Base-by-base conservation (phyloP, 352 stramenopile species). In the Plasmopara halstedii region DNA sequence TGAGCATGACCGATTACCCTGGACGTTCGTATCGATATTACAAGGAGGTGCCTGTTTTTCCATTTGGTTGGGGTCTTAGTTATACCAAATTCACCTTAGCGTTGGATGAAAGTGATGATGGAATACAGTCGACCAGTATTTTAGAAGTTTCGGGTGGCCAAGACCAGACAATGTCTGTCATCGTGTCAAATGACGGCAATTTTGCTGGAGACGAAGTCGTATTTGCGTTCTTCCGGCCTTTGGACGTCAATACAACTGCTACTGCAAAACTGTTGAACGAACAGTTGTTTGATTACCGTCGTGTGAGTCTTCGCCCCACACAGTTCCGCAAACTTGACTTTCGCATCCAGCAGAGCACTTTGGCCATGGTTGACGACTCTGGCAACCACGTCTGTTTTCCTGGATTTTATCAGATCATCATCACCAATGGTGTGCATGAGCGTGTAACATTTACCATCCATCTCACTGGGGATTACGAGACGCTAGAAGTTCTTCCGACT, bases 11-110 rank as follows among this genome's bases (percentile, higher is more conserved):
- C 26, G 58, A 70, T 44, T 85, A 82, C 43, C 87, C 87, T 4
- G 88, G 88, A 2, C 78, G 88, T 7, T 95, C 85, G n/a, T 96
- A 97, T 54, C 69, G 85, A 2, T 97, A 96, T 56, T 97, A 83
- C 67, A 91, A 83, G 45, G 85, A 88, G 38, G 58, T 85, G 5
- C 75, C 83, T 0, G 79, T 97, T 25, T 93, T 94, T 37, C 73
- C 83, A 6, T 97, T 97, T 51, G 89, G 88, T 6, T 88, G 73
- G 50, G 89, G 89, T 2, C 67, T 97, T 27, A 94, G 77, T 42
- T 97, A 97, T 69, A 95, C 88, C 3, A 85, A 46, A 21, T 96
- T 96, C 37, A 62, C 56, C 0, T 37, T 88, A 8, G 48, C 64
- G 9, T 18, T 54, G 8, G 39, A 59, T 8, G 41, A 15, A 14